These are phyloP conservation scores for Mayamaea pseudoterrestris DNA, from an alignment of 108 stramenopile species.

Conservation along the genomic window DNA sequence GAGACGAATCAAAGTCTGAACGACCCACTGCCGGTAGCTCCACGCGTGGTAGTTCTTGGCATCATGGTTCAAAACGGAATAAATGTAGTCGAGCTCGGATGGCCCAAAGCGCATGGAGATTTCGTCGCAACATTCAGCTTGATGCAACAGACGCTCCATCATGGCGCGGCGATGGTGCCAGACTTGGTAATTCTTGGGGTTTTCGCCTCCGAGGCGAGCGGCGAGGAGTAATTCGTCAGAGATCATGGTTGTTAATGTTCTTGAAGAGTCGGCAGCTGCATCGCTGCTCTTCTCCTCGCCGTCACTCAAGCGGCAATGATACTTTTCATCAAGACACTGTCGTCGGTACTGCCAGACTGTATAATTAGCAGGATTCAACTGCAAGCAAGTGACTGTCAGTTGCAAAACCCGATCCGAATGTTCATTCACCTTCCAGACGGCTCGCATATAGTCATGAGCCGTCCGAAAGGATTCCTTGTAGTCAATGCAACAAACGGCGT, in stretches of 20 bases:
- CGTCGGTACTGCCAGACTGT: slow-evolving; percentile 95
- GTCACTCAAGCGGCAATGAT: slow-evolving; percentile 1
- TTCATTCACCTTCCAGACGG: slow-evolving; percentile 64
- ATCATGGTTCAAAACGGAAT: slow-evolving; percentile 69
- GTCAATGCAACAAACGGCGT: slow-evolving; percentile 82
- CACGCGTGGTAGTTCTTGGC: slow-evolving; percentile 98
- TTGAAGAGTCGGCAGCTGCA: not conserved
- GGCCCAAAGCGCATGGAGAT: slow-evolving; percentile 18
- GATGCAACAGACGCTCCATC: slow-evolving; percentile 36
- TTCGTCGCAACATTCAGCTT: slow-evolving; percentile 1
- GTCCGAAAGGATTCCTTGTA: slow-evolving; percentile 69
- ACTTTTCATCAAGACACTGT: slow-evolving; percentile 23
- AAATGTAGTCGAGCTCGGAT: slow-evolving; percentile 79
- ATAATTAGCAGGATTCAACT: slow-evolving; percentile 93
- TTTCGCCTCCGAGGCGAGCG: slow-evolving; percentile 68
- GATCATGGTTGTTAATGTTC: slow-evolving; percentile 7
- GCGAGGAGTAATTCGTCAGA: slow-evolving; percentile 59
- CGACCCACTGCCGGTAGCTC: slow-evolving; percentile 89
- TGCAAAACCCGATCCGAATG: slow-evolving; percentile 53
- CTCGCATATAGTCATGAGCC: slow-evolving; percentile 82
- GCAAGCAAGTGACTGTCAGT: slow-evolving; percentile 68
- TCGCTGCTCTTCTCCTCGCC: slow-evolving; percentile 1
- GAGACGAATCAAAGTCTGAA: slow-evolving; percentile 41
- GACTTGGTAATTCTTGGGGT: slow-evolving; percentile 99
- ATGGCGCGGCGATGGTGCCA: slow-evolving; percentile 96